These are phyloP conservation scores for Vanderwaltozyma polyspora DNA, from an alignment of 805 yeast genomes.

Conservation along the genomic window DNA sequence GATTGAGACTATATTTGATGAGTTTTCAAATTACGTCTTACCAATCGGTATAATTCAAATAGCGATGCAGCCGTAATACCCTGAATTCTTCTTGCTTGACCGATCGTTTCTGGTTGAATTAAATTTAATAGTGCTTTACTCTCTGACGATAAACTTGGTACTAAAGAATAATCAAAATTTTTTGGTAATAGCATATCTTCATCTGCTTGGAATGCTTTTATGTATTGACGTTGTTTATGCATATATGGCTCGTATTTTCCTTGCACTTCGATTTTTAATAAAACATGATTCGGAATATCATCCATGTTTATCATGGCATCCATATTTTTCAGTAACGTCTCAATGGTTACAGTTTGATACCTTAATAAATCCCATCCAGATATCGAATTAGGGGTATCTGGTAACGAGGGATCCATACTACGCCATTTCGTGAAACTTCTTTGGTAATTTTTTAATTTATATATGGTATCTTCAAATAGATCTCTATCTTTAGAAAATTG, in stretches of 20 bases:
- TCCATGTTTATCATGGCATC: conserved; percentile 21
- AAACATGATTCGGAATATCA: conserved; percentile 34
- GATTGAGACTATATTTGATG: no score
- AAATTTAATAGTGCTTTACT: conserved; percentile 56
- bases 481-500: conserved; percentile 35
- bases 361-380: conserved; percentile 65
- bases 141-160: conserved; percentile 65
- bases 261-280: conserved; percentile 59
- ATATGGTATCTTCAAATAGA: conserved; percentile 34
- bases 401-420: conserved; percentile 33
- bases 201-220: conserved; percentile 74
- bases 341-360: conserved; percentile 34
- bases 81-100: conserved; percentile 89
- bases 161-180: conserved; percentile 46
- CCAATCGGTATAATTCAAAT: conserved; percentile 59
- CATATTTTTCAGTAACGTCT: conserved; percentile 20
- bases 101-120: conserved; percentile 79
- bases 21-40: no score
- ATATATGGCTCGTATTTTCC: conserved; percentile 77
- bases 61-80: conserved; percentile 93
- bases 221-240: conserved; percentile 55
- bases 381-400: conserved; percentile 42
- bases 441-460: conserved; percentile 34
- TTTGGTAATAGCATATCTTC: conserved; percentile 64
- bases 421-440: conserved; percentile 58